Evolutionary conservation across 495 filamentous ascomycete species (phyloP).

Genomic region (Cenococcum geophilum): DNA sequence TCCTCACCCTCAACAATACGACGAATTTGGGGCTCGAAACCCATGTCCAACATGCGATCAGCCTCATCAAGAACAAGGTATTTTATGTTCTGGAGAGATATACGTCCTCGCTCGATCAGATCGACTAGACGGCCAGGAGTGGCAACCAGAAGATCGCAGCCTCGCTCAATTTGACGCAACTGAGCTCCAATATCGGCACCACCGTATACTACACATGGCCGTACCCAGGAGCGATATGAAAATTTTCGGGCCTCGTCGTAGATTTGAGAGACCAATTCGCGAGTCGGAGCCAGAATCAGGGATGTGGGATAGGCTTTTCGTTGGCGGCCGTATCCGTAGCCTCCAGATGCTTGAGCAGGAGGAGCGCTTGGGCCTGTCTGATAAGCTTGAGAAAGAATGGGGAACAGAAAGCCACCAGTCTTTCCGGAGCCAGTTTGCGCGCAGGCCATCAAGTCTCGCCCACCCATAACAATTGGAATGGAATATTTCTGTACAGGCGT

Average conservation of each 20-base stretch:
- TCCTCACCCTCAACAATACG: conserved; percentile 97
- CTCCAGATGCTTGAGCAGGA: conserved; percentile 53
- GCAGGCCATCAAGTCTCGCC: conserved; percentile 97
- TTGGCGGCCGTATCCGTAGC: conserved; percentile 65
- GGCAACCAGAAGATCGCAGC: conserved; percentile 94
- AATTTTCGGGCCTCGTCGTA: conserved; percentile 98
- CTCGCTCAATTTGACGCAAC: conserved; percentile 93
- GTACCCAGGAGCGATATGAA: conserved; percentile 96
- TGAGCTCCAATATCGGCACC: conserved; percentile 97
- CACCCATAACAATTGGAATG: conserved; percentile 92
- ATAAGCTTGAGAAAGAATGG: conserved; percentile 94
- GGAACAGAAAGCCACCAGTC: conserved; percentile 98
- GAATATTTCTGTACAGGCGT: conserved; percentile 98
- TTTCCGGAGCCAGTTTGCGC: conserved; percentile 99
- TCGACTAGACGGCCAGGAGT: conserved; percentile 96
- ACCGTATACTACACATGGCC: conserved; percentile 96
- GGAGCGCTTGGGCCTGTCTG: conserved; percentile 70
- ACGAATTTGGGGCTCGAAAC: conserved; percentile 99
- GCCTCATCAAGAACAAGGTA: conserved; percentile 98
- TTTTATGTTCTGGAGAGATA: conserved; percentile 94
- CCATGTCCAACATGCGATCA: conserved; percentile 99
- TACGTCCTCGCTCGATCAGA: conserved; percentile 95
- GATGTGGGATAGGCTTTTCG: conserved; percentile 96
- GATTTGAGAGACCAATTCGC: conserved; percentile 97
- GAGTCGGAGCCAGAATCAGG: conserved; percentile 89